Evolutionary conservation across 352 stramenopile species (phyloP).

Genomic region (Pythium oligandrum): DNA sequence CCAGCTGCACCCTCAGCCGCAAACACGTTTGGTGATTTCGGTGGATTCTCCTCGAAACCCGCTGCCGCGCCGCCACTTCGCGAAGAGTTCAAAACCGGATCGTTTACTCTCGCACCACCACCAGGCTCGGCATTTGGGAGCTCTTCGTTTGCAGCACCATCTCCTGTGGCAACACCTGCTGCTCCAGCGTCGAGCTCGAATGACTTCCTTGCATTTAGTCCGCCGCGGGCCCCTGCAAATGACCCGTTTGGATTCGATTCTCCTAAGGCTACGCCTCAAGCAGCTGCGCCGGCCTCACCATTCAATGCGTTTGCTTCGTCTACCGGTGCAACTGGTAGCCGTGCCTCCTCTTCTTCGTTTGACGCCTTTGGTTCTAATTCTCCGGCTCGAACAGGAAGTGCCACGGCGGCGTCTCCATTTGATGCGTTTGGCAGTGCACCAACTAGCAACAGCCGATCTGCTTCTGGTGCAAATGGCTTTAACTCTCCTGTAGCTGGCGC

Average conservation of each 20-base stretch:
- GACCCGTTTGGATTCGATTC: conserved; percentile 58
- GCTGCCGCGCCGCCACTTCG: conserved; percentile 23
- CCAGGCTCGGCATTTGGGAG: conserved; percentile 42
- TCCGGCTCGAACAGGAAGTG: not conserved
- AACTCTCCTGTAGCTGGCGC: too few relatives aligned
- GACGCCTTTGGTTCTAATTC: not conserved
- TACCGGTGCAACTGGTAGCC: conserved; percentile 8
- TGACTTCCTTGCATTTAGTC: conserved; percentile 69
- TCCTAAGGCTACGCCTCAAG: conserved; percentile 9
- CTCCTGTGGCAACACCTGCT: conserved; percentile 5
- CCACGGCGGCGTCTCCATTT: not conserved
- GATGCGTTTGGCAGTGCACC: not conserved
- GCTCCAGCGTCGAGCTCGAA: conserved; percentile 23
- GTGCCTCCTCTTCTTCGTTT: conserved; percentile 28
- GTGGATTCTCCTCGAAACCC: conserved; percentile 18
- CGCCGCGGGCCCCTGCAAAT: conserved; percentile 27
- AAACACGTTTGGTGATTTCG: conserved; percentile 55
- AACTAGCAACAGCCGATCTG: not conserved
- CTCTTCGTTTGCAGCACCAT: conserved; percentile 12
- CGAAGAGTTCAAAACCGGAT: conserved; percentile 38
- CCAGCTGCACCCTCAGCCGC: conserved; percentile 19
- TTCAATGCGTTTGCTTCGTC: conserved; percentile 29
- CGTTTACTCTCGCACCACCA: conserved; percentile 69
- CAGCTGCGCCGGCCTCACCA: conserved; percentile 11
- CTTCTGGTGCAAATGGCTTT: conserved; percentile 10